These are phyloP conservation scores for Biscogniauxia mediterranea DNA, from an alignment of 2,329 filamentous ascomycete species.

Conservation along the genomic window DNA sequence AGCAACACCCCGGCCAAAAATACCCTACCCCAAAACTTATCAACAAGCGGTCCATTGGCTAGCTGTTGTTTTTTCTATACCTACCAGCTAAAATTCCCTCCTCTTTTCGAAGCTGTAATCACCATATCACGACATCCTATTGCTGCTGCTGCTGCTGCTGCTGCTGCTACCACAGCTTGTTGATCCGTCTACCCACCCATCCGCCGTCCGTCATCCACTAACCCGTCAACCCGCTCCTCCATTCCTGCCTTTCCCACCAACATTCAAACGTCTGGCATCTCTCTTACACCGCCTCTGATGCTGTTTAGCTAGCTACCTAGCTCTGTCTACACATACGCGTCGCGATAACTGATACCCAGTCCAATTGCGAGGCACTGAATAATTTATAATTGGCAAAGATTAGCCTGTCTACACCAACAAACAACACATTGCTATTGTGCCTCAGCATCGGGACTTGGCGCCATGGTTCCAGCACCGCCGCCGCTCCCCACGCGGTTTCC, in stretches of 20 bases:
- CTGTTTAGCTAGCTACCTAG: slow-evolving; percentile 1
- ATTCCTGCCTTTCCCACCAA: background rate
- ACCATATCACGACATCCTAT: background rate
- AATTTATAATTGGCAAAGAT: slow-evolving; percentile 10
- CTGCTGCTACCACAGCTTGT: background rate
- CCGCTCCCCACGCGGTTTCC: slow-evolving; percentile 76
- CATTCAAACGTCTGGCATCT: background rate
- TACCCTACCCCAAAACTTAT: background rate
- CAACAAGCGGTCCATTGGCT: background rate
- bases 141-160: background rate
- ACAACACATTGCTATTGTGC: slow-evolving; percentile 11
- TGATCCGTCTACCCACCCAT: background rate
- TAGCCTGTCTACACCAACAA: slow-evolving; percentile 9
- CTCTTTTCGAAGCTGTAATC: background rate
- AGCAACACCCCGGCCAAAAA: background rate
- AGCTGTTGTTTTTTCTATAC: background rate
- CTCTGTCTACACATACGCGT: slow-evolving; percentile 19
- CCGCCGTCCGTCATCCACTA: background rate
- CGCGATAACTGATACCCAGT: slow-evolving; percentile 16
- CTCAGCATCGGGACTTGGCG: slow-evolving; percentile 23
- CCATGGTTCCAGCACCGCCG: slow-evolving; percentile 55
- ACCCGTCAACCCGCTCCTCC: background rate
- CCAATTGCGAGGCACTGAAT: slow-evolving; percentile 15
- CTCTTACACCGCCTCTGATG: slow-evolving; percentile 20
- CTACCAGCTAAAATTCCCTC: background rate